phyloP scores from a whole-genome alignment of 2,329 filamentous ascomycete genomes.

The Cordyceps fumosorosea region DNA sequence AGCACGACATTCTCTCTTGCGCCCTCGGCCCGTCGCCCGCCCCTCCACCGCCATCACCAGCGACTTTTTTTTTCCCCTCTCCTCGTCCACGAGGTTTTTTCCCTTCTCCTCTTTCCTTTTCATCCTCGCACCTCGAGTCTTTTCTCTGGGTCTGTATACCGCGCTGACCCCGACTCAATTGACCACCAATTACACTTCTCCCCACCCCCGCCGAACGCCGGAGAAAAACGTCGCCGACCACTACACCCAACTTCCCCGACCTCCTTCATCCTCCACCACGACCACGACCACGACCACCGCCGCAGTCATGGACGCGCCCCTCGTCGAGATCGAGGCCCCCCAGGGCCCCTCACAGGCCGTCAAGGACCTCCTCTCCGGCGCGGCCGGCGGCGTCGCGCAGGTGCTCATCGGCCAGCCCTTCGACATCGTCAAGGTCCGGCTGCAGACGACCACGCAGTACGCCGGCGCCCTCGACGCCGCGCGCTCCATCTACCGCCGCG shows the following conservation, averaged over 20 bases:
- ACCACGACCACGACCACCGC: background rate
- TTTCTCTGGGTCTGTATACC: too few species aligned
- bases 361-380: constrained; percentile 89
- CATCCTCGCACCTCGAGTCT: background rate
- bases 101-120: background rate
- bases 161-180: too few species aligned
- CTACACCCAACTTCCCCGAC: background rate
- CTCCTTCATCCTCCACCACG: background rate
- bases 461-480: constrained; percentile 74
- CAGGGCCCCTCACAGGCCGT: constrained; percentile 51
- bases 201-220: too few species aligned
- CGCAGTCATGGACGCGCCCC: constrained; percentile 30
- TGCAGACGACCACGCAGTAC: constrained; percentile 85
- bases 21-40: constrained; percentile 16
- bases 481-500: constrained; percentile 74
- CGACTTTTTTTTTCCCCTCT: background rate
- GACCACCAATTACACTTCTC: too few species aligned
- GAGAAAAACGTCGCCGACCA: too few species aligned
- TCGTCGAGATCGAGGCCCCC: constrained; percentile 29
- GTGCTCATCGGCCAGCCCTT: constrained; percentile 77
- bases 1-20: constrained; percentile 21
- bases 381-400: constrained; percentile 86
- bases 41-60: background rate
- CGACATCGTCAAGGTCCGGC: constrained; percentile 95
- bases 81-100: background rate